Evolutionary conservation across 768 basidiomycete genomes (phyloP).

Genomic region (Boletus eberwhitei): DNA sequence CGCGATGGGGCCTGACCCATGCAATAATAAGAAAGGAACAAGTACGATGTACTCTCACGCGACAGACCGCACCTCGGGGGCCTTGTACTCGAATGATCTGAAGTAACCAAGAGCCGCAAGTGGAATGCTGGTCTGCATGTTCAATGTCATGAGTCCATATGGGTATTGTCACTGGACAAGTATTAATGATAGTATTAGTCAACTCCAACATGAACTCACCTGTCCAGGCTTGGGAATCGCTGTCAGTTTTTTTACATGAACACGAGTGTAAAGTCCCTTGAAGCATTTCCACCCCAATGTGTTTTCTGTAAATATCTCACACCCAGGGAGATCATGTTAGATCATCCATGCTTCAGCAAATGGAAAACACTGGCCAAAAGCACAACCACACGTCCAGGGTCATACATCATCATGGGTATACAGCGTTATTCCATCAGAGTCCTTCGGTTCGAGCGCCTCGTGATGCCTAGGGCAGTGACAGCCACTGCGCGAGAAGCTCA

Average conservation of each 20-base stretch:
- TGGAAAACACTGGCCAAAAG: not conserved
- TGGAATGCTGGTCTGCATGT: not conserved
- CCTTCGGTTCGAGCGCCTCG: too few species aligned
- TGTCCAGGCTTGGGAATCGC: not conserved
- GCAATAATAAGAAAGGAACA: not conserved
- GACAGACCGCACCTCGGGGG: not conserved
- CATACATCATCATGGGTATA: not conserved
- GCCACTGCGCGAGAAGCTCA: conserved; percentile 37
- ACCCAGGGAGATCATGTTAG: too few species aligned
- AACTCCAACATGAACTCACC: not conserved
- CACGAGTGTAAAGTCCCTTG: not conserved
- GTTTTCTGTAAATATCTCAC: too few species aligned
- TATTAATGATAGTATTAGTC: not conserved
- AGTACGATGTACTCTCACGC: not conserved
- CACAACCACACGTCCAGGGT: too few species aligned
- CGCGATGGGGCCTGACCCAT: not conserved
- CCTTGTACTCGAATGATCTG: not conserved
- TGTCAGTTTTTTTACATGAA: not conserved
- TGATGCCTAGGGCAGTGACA: conserved; percentile 17
- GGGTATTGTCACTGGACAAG: not conserved
- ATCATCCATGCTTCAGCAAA: too few species aligned
- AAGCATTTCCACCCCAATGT: not conserved
- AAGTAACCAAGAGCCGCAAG: not conserved
- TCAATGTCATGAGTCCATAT: not conserved
- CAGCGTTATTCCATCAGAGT: not conserved